Evolutionary conservation across 441 rosid species (phyloP).

Genomic region (Erodium texanum): DNA sequence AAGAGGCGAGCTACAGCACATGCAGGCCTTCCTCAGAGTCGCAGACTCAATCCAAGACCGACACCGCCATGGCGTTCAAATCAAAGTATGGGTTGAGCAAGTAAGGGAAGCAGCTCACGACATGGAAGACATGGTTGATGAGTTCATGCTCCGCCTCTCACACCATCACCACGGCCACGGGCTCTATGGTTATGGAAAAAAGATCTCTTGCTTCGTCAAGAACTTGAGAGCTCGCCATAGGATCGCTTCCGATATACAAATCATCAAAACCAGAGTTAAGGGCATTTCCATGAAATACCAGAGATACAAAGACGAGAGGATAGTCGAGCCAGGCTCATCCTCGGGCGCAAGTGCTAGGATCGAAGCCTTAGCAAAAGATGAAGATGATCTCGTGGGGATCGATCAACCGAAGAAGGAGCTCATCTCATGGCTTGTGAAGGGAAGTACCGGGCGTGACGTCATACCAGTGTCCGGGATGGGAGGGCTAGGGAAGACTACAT

Average conservation of each 20-base stretch:
- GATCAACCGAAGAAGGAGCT: conserved; percentile 27
- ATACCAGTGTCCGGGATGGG: conserved; percentile 16
- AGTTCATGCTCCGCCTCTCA: conserved; percentile 25
- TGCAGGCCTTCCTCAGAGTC: conserved; percentile 28
- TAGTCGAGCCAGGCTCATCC: conserved; percentile 21
- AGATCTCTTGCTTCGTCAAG: conserved; percentile 19
- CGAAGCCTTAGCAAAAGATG: conserved; percentile 30
- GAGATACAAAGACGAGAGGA: conserved; percentile 14
- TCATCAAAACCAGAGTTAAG: conserved; percentile 19
- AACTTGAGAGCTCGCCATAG: conserved; percentile 28
- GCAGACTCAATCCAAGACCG: conserved; percentile 30
- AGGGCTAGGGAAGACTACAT: conserved; percentile 31
- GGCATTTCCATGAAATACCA: conserved; percentile 20
- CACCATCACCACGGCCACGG: conserved; percentile 17
- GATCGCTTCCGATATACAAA: conserved; percentile 23
- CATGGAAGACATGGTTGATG: conserved; percentile 42
- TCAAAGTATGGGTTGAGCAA: conserved; percentile 40
- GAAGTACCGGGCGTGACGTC: not conserved
- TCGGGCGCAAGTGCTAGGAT: not conserved
- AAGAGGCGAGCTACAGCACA: conserved; percentile 27
- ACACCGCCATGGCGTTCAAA: conserved; percentile 21
- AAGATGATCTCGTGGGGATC: conserved; percentile 33
- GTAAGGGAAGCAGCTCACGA: conserved; percentile 33
- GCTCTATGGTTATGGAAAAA: conserved; percentile 13
- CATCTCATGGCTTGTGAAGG: conserved; percentile 5